Base-by-base conservation (phyloP, 345 rosid genomes). In the Populus ilicifolia region DNA sequence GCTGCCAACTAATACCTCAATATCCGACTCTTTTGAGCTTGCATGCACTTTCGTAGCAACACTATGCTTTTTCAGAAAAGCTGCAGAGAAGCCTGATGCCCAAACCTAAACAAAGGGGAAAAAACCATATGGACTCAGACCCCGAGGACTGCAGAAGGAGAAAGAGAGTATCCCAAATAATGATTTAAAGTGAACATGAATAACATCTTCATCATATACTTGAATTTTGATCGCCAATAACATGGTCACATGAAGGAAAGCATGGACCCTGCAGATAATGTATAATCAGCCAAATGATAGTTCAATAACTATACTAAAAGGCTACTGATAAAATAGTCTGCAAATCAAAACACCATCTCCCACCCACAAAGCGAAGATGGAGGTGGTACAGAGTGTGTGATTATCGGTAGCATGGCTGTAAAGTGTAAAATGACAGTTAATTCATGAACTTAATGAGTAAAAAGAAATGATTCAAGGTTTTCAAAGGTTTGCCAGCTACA, bases 81-180 rank as follows among this genome's bases (percentile, higher is more conserved):
- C 99, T 1, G 99, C 99, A 7, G 93, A 92, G 84, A 94, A 96
- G 76, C 99, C 99, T 0, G 96, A 94, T 64, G 98, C 98, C 98
- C 98, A 96, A 44, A 94, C 99, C 99, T 96, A 77, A 38, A 77
- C 52, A 84, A 77, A 75, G 72, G 75, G 71, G 70, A 73, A 76
- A 29, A 84, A 59, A 20, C 11, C 59, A 52, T 52, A 18, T 52
- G 59, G 20, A 7, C 59, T 52, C 59, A 52, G n/a, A 52, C 1
- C 23, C 10, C 23, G 54, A 48, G 16, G 54, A 48, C 54, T 48
- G 21, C 25, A 7, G 61, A 21, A 54, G 10, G 61, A 54, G 61
- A 59, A 10, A 59, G 17, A 43, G 46, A 13, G 63, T 8, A n/a
- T 59, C 16, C 12, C 63, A 9, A 23, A 4, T 59, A n/a, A 11